Evolutionary conservation across 2,329 filamentous ascomycete genomes (phyloP).

Genomic region (Cladophialophora yegresii): DNA sequence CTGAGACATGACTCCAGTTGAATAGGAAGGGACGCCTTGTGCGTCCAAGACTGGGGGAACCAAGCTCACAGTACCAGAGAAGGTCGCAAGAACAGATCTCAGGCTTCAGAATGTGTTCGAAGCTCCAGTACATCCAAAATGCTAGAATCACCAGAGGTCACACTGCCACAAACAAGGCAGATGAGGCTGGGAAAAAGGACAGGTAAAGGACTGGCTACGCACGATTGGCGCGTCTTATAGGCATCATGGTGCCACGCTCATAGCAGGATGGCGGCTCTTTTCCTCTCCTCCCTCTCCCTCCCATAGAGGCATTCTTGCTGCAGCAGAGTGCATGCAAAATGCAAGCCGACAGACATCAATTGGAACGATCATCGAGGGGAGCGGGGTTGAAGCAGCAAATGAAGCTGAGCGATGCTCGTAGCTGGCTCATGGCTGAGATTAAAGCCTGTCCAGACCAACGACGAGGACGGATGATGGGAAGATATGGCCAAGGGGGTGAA

Average conservation of each 20-base stretch:
- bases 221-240: not conserved
- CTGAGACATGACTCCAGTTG: not conserved
- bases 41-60: not conserved
- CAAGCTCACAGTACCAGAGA: not conserved
- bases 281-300: not conserved
- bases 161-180: not conserved
- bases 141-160: not conserved
- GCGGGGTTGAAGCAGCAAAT: not conserved
- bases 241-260: not conserved
- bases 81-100: not conserved
- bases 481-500: not conserved
- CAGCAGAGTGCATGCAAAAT: not conserved
- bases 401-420: not conserved
- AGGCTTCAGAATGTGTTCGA: not conserved
- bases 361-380: not conserved
- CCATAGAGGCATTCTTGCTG: not conserved
- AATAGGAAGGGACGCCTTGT: not conserved
- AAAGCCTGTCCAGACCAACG: not conserved
- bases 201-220: not conserved
- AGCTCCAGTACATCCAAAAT: not conserved
- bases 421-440: not conserved
- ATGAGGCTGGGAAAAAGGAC: not conserved
- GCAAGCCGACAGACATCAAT: not conserved
- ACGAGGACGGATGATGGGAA: not conserved
- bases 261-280: not conserved